These are phyloP conservation scores for Pleurotus djamor DNA, from an alignment of 768 basidiomycete species.

Conservation along the genomic window DNA sequence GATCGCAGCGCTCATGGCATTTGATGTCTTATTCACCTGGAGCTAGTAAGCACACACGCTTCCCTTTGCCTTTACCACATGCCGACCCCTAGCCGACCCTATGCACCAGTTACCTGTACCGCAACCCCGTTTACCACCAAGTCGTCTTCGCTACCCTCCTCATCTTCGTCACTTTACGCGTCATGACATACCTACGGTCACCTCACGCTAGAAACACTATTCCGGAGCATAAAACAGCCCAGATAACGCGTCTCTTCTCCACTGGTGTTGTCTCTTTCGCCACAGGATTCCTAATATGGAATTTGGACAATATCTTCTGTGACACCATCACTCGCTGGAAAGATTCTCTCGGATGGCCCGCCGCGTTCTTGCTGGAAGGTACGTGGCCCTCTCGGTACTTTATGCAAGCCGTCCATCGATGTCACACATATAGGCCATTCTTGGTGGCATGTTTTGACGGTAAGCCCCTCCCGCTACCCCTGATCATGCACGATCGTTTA, in stretches of 20 bases:
- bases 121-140: slow-evolving; percentile 83
- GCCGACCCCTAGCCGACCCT: neutral
- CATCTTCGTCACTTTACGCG: slow-evolving; percentile 43
- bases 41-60: slow-evolving; percentile 59
- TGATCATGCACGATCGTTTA: neutral
- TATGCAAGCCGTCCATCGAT: neutral
- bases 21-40: slow-evolving; percentile 64
- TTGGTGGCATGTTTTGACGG: slow-evolving; percentile 75
- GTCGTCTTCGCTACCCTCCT: slow-evolving; percentile 65
- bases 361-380: slow-evolving; percentile 67
- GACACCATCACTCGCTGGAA: slow-evolving; percentile 55
- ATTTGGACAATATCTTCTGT: slow-evolving; percentile 80
- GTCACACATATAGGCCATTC: slow-evolving; percentile 49
- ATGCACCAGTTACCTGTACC: slow-evolving; percentile 49
- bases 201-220: slow-evolving; percentile 43
- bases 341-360: slow-evolving; percentile 56
- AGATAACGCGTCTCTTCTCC: slow-evolving; percentile 43
- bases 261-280: slow-evolving; percentile 56
- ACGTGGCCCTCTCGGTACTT: slow-evolving; percentile 3
- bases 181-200: slow-evolving; percentile 37
- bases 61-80: neutral
- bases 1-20: slow-evolving; percentile 35
- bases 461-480: slow-evolving; percentile 20
- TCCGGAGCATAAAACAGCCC: slow-evolving; percentile 36
- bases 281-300: slow-evolving; percentile 74